These are phyloP conservation scores for Dioszegia hungarica DNA, from an alignment of 768 basidiomycete genomes.

Conservation along the genomic window DNA sequence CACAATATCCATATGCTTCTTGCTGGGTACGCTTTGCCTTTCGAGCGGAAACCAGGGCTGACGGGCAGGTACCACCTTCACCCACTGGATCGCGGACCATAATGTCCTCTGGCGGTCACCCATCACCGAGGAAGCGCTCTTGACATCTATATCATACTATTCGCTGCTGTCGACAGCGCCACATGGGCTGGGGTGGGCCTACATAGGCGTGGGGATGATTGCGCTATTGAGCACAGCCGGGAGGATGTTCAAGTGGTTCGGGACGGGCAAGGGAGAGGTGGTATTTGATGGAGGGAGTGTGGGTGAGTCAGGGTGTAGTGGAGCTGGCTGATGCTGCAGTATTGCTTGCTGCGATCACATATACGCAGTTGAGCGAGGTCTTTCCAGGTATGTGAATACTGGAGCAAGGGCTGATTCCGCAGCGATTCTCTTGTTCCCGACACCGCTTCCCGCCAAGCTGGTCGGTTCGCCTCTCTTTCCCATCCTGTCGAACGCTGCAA, in stretches of 20 bases:
- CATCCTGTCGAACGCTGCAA: conserved; percentile 27
- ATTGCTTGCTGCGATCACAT: conserved; percentile 30
- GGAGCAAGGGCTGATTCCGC: background rate
- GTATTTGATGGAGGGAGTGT: conserved; percentile 48
- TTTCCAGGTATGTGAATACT: conserved; percentile 27
- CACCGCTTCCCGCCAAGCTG: conserved; percentile 19
- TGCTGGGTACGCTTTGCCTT: conserved; percentile 32
- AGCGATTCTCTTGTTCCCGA: conserved; percentile 41
- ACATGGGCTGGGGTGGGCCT: conserved; percentile 32
- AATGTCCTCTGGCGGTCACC: conserved; percentile 48
- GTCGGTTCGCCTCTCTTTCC: conserved; percentile 23
- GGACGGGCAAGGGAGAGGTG: conserved; percentile 41
- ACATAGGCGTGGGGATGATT: conserved; percentile 27
- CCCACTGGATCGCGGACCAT: conserved; percentile 49
- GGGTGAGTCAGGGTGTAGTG: conserved; percentile 26
- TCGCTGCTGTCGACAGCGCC: conserved; percentile 36
- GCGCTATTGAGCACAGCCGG: conserved; percentile 34
- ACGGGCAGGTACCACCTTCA: conserved; percentile 42
- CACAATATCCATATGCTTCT: conserved; percentile 43
- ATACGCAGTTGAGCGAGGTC: conserved; percentile 35
- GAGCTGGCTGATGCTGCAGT: conserved; percentile 12
- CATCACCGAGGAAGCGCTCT: conserved; percentile 39
- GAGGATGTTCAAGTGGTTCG: conserved; percentile 34
- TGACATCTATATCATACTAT: conserved; percentile 45
- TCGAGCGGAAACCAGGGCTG: background rate